These are phyloP conservation scores for Aspergillus japonicus DNA, from an alignment of 2,329 filamentous ascomycete genomes.

Conservation along the genomic window DNA sequence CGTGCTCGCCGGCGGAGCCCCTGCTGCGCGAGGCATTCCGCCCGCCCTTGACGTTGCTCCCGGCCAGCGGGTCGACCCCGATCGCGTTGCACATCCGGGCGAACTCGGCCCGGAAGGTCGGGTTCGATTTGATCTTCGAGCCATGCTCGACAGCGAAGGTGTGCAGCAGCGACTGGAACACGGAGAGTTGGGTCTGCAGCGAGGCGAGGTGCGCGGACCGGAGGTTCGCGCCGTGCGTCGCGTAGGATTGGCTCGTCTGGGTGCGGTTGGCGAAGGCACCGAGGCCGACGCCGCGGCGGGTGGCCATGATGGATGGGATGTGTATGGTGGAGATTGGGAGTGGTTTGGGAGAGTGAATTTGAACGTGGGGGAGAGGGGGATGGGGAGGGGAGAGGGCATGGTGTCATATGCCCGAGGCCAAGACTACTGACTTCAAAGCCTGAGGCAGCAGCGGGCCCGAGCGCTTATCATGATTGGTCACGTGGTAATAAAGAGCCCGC, in stretches of 20 bases:
- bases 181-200: conserved; percentile 86
- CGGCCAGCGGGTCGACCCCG: conserved; percentile 90
- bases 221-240: conserved; percentile 83
- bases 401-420: not conserved
- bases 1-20: conserved; percentile 47
- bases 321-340: not conserved
- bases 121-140: conserved; percentile 93
- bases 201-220: conserved; percentile 80
- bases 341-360: not conserved
- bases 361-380: not conserved
- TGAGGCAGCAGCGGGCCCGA: not conserved
- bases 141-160: conserved; percentile 94
- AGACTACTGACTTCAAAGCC: no score
- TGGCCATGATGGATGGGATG: conserved; percentile 38
- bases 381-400: not conserved
- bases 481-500: conserved; percentile 26
- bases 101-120: conserved; percentile 92
- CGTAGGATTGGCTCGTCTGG: conserved; percentile 84
- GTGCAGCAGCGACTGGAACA: conserved; percentile 92
- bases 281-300: conserved; percentile 71
- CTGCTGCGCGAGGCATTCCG: conserved; percentile 37
- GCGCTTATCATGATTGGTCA: conserved; percentile 15
- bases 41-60: conserved; percentile 54
- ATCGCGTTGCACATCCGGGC: conserved; percentile 98
- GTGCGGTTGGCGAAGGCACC: conserved; percentile 84